A percentile compares a stretch with the other conserved stretches of the same genome.
Conservation (phyloP, 78 protist genomes). For the Diacronema lutheri region DNA sequence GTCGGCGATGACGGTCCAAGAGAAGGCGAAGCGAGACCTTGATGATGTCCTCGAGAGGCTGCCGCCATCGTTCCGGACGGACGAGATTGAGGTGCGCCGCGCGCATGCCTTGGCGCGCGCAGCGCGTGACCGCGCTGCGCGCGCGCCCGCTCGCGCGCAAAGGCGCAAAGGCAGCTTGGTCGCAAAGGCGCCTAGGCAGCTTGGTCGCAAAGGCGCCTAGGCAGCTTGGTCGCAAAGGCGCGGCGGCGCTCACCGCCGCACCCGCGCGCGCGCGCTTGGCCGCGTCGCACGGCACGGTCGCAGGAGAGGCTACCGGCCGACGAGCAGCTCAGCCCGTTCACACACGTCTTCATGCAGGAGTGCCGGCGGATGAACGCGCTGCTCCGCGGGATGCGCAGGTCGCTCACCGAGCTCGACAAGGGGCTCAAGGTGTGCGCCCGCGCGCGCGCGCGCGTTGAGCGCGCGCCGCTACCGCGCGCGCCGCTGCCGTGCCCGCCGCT, state of each 20-base stretch:
- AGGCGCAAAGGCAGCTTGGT: too few species aligned
- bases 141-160: too few species aligned
- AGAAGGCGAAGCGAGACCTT: conserved; percentile 21
- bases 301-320: too few species aligned
- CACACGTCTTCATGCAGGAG: conserved; percentile 72
- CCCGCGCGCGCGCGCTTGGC: too few species aligned
- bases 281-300: too few species aligned
- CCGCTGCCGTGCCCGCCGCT: conserved; percentile 41
- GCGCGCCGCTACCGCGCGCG: too few species aligned
- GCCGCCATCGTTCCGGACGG: conserved; percentile 37
- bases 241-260: too few species aligned
- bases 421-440: conserved; percentile 48
- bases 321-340: not conserved
- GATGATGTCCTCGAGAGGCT: conserved; percentile 45
- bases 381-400: conserved; percentile 34
- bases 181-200: too few species aligned
- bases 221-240: too few species aligned
- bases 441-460: too few species aligned
- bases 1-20: conserved; percentile 22
- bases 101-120: not conserved
- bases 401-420: conserved; percentile 58
- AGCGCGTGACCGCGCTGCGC: too few species aligned
- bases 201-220: too few species aligned
- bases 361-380: conserved; percentile 72
- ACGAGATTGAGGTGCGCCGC: conserved; percentile 3